Percentiles rank a stretch among this genome's conserved stretches.
phyloP scores from a whole-genome alignment of 1,284 basidiomycete species.

The Ceratorhiza oryzae-sativae region DNA sequence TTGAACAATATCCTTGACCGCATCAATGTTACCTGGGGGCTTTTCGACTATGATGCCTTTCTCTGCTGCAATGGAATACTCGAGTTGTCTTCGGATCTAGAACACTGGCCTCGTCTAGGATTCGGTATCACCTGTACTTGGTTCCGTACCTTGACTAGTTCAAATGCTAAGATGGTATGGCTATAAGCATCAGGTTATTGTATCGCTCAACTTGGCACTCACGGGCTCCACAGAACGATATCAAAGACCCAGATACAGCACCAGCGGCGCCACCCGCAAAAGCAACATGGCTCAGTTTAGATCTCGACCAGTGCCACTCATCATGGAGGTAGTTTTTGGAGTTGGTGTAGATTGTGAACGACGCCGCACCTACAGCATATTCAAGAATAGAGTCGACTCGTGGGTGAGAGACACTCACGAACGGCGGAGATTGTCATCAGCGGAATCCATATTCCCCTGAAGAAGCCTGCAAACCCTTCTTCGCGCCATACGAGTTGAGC shows the following conservation, averaged over 20 bases:
- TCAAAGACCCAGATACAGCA: constrained; percentile 81
- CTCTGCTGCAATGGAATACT: constrained; percentile 88
- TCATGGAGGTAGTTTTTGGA: constrained; percentile 84
- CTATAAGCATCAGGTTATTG: not conserved
- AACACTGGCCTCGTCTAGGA: constrained; percentile 10
- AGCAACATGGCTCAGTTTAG: constrained; percentile 72
- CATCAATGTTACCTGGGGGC: constrained; percentile 74
- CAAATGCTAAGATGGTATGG: constrained; percentile 70
- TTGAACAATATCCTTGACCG: constrained; percentile 58
- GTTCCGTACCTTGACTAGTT: constrained; percentile 85
- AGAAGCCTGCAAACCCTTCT: constrained; percentile 92
- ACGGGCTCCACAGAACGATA: constrained; percentile 85
- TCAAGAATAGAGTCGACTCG: constrained; percentile 39
- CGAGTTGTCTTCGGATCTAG: constrained; percentile 88
- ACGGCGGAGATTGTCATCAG: constrained; percentile 97
- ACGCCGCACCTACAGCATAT: constrained; percentile 69
- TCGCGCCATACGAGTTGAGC: constrained; percentile 73
- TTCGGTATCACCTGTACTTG: too few species aligned
- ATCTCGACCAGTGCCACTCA: constrained; percentile 63
- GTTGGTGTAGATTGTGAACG: constrained; percentile 92
- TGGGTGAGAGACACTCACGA: constrained; percentile 62
- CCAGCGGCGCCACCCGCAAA: constrained; percentile 79
- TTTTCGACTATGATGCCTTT: constrained; percentile 72
- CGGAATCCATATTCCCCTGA: constrained; percentile 90
- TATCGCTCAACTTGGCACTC: constrained; percentile 51